phyloP scores from a whole-genome alignment of 129 eudicot species.

The Tanacetum coccineum region DNA sequence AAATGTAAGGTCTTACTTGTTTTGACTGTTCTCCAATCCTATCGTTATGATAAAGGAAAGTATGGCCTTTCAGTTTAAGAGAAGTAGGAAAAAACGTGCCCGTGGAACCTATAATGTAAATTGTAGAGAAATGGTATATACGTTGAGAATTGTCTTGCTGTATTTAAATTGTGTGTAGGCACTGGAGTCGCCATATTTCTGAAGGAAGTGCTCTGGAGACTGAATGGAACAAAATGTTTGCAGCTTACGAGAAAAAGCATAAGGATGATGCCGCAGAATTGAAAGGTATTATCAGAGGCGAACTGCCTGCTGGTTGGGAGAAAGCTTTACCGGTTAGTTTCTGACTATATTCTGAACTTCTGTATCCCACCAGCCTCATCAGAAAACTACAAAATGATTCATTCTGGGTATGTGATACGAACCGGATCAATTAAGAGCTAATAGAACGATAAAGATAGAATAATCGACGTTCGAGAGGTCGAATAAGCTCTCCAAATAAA shows the following conservation, averaged over 20 bases:
- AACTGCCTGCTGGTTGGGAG: constrained; percentile 57
- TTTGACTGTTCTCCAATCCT: neutral
- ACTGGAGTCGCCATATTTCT: constrained; percentile 54
- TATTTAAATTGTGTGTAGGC: constrained; percentile 31
- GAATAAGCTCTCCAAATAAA: too few relatives aligned
- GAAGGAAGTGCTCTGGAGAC: constrained; percentile 47
- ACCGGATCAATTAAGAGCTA: too few relatives aligned
- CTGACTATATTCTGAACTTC: neutral
- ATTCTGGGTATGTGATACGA: too few relatives aligned
- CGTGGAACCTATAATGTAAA: neutral
- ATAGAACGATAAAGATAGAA: too few relatives aligned
- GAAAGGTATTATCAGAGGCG: constrained; percentile 41
- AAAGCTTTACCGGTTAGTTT: constrained; percentile 58
- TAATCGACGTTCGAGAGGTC: too few relatives aligned
- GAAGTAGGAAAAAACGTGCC: neutral
- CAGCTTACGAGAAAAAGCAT: constrained; percentile 52
- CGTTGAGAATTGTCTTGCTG: constrained; percentile 1
- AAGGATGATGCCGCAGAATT: constrained; percentile 44
- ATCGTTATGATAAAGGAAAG: neutral
- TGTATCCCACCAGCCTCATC: neutral
- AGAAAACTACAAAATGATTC: neutral
- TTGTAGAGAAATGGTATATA: neutral
- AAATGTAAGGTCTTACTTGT: constrained; percentile 28
- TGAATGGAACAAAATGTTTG: constrained; percentile 55
- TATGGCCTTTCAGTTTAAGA: too few relatives aligned